Percentiles rank a stretch among this genome's conserved stretches.
These are phyloP conservation scores for Amaranthus palmeri DNA, from an alignment of 148 eudicot species.

Conservation along the genomic window DNA sequence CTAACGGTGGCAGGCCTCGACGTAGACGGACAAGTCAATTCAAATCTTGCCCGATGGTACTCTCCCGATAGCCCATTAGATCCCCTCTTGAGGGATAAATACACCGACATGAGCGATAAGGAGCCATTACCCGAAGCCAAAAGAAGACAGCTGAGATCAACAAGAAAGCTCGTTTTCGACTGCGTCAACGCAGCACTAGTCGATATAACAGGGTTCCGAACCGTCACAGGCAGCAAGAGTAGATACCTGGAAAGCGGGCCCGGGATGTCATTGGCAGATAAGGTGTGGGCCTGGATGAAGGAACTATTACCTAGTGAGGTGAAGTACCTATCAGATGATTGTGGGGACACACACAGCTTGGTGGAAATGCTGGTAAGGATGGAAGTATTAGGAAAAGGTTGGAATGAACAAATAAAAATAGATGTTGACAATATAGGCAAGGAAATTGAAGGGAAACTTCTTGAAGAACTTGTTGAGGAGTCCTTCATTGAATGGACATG, in stretches of 20 bases:
- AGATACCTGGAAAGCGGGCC: conserved; percentile 12
- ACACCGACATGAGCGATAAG: conserved; percentile 39
- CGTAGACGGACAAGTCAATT: conserved; percentile 31
- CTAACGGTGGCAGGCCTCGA: conserved; percentile 56
- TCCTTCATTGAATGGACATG: conserved; percentile 57
- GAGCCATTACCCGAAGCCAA: conserved; percentile 55
- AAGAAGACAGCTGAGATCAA: conserved; percentile 58
- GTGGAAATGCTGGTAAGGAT: conserved; percentile 66
- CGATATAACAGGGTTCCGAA: conserved; percentile 37
- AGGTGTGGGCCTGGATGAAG: conserved; percentile 61
- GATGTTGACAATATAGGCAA: conserved; percentile 51
- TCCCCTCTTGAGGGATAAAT: conserved; percentile 63
- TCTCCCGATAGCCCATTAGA: conserved; percentile 80
- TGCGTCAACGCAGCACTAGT: conserved; percentile 62
- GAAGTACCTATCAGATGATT: conserved; percentile 27
- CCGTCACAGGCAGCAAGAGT: conserved; percentile 16
- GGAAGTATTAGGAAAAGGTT: conserved; percentile 71
- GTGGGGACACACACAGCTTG: conserved; percentile 51
- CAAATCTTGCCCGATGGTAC: conserved; percentile 58
- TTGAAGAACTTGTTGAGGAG: conserved; percentile 76
- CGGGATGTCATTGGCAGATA: conserved; percentile 29
- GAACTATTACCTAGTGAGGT: conserved; percentile 46
- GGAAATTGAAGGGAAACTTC: conserved; percentile 68
- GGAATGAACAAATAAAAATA: conserved; percentile 46
- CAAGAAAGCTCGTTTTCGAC: conserved; percentile 71